Evolutionary conservation across 169 alveolate genomes (phyloP), one percentile per base, ranked within the genome.

Genomic region (Plasmodium relictum): DNA sequence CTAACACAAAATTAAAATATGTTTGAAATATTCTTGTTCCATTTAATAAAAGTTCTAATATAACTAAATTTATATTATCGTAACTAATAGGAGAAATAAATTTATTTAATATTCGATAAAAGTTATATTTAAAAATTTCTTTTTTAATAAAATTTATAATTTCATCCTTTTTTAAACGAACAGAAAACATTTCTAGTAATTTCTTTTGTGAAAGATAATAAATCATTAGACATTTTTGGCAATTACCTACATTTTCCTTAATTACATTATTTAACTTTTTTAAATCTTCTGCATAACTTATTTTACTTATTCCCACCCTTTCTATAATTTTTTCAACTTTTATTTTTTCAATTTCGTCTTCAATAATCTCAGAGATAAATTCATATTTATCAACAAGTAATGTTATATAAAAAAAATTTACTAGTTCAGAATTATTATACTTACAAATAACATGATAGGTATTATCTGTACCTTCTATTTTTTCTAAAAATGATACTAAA

Each of bases 161-260:
- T 63, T 78, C 69, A 14, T 78, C 89, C 18, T 63, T 78, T 63
- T 78, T 78, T 45, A 56, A 63, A 65, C 24, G 22, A 14, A 20
- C n/a, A 7, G 61, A 78, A 14, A 78, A 24, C 9, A 22, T 63
- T 66, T 78, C 89, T 44, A 62, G 3, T 22, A 78, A 78, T 50
- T 65, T 70, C 76, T 78, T 78, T 58, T 78, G 89, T 31, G 65
- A 52, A 20, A 78, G 69, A 44, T 78, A 78, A 37, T 78, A 78
- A 45, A 78, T 66, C 89, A 78, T 78, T 56, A 78, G 45, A 41
- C 89, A 78, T 52, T 78, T 78, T 65, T 78, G 78, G 37, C 89
- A 78, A 54, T 31, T 78, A 24, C 50, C 76, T 63, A 78, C 50
- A 78, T 63, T 78, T 48, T 78, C 78, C 18, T 26, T 48, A 63